These are phyloP conservation scores for Monosporozyma aerobia DNA, from an alignment of 805 yeast genomes.

Conservation along the genomic window DNA sequence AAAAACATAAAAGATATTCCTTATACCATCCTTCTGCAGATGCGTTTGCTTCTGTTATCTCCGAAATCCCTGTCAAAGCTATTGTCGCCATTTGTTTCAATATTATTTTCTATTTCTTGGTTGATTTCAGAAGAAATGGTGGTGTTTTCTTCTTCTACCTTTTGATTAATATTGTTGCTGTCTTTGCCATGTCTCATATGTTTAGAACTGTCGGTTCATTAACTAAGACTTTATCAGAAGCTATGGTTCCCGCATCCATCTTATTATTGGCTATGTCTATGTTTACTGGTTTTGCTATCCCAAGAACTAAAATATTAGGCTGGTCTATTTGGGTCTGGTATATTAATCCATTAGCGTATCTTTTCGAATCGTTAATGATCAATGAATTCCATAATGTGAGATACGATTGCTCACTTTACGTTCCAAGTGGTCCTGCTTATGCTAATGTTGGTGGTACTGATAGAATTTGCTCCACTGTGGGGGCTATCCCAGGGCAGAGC, in stretches of 20 bases:
- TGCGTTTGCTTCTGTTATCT: slow-evolving; percentile 45
- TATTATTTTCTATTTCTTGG: slow-evolving; percentile 44
- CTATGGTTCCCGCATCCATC: slow-evolving; percentile 53
- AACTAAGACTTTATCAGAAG: slow-evolving; percentile 39
- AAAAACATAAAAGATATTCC: slow-evolving; percentile 49
- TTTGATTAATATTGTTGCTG: slow-evolving; percentile 35
- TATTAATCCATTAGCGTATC: slow-evolving; percentile 48
- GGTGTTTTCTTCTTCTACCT: slow-evolving; percentile 49
- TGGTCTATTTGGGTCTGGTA: slow-evolving; percentile 63
- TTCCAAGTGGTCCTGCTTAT: slow-evolving; percentile 42
- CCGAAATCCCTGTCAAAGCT: slow-evolving; percentile 43
- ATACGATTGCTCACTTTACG: slow-evolving; percentile 38
- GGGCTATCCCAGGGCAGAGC: slow-evolving; percentile 43
- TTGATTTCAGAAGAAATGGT: slow-evolving; percentile 41
- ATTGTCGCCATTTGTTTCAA: slow-evolving; percentile 39
- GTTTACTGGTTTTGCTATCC: slow-evolving; percentile 52
- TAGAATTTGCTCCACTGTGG: slow-evolving; percentile 48
- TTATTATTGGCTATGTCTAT: slow-evolving; percentile 40
- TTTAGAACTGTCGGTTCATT: slow-evolving; percentile 47
- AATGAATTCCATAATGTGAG: slow-evolving; percentile 45
- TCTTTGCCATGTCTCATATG: slow-evolving; percentile 46
- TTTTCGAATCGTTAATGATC: slow-evolving; percentile 48
- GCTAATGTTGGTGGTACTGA: slow-evolving; percentile 25
- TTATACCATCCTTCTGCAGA: slow-evolving; percentile 53
- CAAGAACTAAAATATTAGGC: slow-evolving; percentile 47